Evolutionary conservation across 805 yeast genomes (phyloP).

Genomic region (Starmerella stigmatis): DNA sequence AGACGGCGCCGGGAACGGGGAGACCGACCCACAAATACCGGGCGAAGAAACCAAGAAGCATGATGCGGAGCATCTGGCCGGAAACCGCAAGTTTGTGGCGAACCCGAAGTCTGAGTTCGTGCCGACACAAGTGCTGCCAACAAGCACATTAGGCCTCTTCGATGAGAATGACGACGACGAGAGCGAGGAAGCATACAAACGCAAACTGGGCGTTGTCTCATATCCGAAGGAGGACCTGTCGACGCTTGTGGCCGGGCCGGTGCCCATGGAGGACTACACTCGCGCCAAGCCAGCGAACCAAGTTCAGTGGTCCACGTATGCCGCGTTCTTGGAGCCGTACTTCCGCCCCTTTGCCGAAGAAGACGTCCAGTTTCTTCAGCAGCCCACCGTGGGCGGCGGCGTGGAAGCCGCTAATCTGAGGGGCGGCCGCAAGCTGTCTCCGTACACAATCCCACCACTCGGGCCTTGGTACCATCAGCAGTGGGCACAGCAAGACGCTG

Average conservation of each 20-base stretch:
- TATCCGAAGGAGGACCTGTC: conserved; percentile 71
- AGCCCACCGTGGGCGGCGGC: conserved; percentile 39
- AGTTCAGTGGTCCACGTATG: conserved; percentile 82
- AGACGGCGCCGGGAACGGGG: neutral
- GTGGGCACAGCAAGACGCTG: conserved; percentile 45
- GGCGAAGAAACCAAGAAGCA: neutral
- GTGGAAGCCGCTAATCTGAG: conserved; percentile 26
- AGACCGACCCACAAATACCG: neutral
- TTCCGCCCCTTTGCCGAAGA: conserved; percentile 71
- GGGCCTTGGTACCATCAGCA: conserved; percentile 73
- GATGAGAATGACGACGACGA: conserved; percentile 57
- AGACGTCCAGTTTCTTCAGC: conserved; percentile 63
- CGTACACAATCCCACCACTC: conserved; percentile 71
- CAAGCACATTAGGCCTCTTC: conserved; percentile 58
- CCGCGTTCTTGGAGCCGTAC: conserved; percentile 73
- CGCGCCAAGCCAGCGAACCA: conserved; percentile 78
- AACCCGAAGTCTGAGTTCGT: conserved; percentile 74
- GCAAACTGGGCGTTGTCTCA: conserved; percentile 78
- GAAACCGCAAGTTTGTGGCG: conserved; percentile 33
- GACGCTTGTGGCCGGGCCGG: conserved; percentile 71
- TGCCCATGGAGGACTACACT: conserved; percentile 80
- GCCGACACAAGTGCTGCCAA: conserved; percentile 54
- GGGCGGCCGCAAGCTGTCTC: conserved; percentile 34
- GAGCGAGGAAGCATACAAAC: conserved; percentile 62
- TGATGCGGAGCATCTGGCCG: neutral